phyloP scores from a whole-genome alignment of 345 rosid species.

The Theobroma cacao region DNA sequence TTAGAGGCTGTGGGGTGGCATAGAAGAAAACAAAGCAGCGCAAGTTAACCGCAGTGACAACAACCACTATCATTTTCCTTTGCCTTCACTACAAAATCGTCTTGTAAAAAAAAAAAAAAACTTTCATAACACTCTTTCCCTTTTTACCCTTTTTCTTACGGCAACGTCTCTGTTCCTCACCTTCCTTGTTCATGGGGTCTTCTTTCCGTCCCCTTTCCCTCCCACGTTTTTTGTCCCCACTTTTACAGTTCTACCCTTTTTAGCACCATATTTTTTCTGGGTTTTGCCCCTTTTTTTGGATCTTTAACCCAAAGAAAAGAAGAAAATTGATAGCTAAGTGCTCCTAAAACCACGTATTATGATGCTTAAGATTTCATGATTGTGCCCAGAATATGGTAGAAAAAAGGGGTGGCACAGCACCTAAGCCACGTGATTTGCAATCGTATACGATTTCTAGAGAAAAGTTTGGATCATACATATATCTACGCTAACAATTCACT shows the following conservation, averaged over 20 bases:
- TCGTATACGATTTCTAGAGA: constrained; percentile 24
- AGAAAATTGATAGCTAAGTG: not conserved
- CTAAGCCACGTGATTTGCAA: constrained; percentile 52
- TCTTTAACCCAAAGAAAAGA: not conserved
- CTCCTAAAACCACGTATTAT: constrained; percentile 15
- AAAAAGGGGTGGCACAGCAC: constrained; percentile 26
- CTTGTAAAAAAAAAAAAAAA: not conserved
- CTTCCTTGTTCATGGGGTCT: not conserved
- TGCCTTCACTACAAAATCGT: constrained; percentile 47
- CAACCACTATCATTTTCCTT: constrained; percentile 69
- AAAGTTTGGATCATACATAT: constrained; percentile 7
- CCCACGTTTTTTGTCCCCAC: not conserved
- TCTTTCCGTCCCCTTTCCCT: not conserved
- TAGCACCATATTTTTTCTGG: not conserved
- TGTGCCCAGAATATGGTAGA: constrained; percentile 24
- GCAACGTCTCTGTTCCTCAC: constrained; percentile 14
- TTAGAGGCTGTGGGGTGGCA: constrained; percentile 17
- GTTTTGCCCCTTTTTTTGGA: not conserved
- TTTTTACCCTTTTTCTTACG: constrained; percentile 28
- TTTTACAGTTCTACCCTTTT: constrained; percentile 24
- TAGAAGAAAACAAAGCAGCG: not conserved
- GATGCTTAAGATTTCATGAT: constrained; percentile 29
- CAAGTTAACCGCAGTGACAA: constrained; percentile 50
- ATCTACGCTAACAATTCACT: not conserved
- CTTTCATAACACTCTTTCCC: constrained; percentile 54